phyloP scores from a whole-genome alignment of 1,139 yeast species.

The Geotrichum klebahnii region DNA sequence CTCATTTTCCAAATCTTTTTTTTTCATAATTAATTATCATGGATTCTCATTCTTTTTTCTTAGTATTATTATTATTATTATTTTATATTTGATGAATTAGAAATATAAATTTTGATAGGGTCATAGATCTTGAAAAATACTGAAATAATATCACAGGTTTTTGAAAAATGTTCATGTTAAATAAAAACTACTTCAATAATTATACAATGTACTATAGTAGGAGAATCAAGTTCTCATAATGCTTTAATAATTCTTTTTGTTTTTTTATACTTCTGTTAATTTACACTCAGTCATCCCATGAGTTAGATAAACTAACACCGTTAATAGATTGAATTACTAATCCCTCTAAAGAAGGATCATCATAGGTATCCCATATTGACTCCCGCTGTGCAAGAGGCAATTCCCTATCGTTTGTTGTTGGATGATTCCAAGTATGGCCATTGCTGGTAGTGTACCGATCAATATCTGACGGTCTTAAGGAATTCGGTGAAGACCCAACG shows the following conservation, averaged over 20 bases:
- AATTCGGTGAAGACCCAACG: not conserved
- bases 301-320: constrained; percentile 14
- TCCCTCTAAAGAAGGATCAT: constrained; percentile 21
- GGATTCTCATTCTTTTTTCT: too few relatives aligned
- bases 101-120: too few relatives aligned
- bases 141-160: too few relatives aligned
- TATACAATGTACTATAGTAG: not conserved
- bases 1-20: too few relatives aligned
- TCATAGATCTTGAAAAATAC: too few relatives aligned
- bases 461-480: not conserved
- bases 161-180: too few relatives aligned
- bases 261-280: not conserved
- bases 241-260: too few relatives aligned
- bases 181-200: too few relatives aligned
- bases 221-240: not conserved
- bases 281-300: constrained; percentile 9
- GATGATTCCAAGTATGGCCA: not conserved
- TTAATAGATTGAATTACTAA: constrained; percentile 18
- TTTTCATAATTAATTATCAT: too few relatives aligned
- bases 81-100: too few relatives aligned
- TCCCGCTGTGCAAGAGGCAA: not conserved
- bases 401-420: not conserved
- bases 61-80: too few relatives aligned
- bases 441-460: not conserved
- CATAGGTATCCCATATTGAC: constrained; percentile 18